These are phyloP conservation scores for Coniophora puteana DNA, from an alignment of 1,284 basidiomycete species.

Conservation along the genomic window DNA sequence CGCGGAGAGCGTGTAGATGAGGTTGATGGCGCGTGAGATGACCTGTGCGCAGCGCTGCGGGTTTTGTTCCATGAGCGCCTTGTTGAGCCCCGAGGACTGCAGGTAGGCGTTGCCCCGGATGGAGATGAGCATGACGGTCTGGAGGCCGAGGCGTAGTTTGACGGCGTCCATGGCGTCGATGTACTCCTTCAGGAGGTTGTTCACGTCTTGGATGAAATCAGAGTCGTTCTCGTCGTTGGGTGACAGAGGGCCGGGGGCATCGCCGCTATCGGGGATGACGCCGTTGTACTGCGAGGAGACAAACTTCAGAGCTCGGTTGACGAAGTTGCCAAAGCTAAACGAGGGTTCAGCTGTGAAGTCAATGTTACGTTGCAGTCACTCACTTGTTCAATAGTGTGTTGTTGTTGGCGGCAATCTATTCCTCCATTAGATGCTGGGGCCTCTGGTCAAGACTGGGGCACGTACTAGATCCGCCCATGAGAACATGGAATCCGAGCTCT, in stretches of 20 bases:
- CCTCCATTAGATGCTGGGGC: neutral
- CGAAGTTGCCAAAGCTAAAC: constrained; percentile 91
- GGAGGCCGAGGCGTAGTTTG: constrained; percentile 85
- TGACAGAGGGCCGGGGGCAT: constrained; percentile 63
- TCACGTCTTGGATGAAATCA: constrained; percentile 82
- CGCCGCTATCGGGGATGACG: constrained; percentile 75
- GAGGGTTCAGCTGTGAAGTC: constrained; percentile 11
- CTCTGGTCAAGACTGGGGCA: constrained; percentile 10
- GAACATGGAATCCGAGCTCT: constrained; percentile 94
- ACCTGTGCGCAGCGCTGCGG: constrained; percentile 89
- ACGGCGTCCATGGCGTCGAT: constrained; percentile 88
- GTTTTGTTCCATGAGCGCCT: constrained; percentile 79
- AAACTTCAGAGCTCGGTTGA: constrained; percentile 94
- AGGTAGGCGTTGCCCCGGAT: constrained; percentile 94
- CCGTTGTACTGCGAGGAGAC: constrained; percentile 84
- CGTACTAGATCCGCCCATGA: constrained; percentile 94
- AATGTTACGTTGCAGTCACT: constrained; percentile 12
- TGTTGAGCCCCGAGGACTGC: constrained; percentile 89
- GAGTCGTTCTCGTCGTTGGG: constrained; percentile 68
- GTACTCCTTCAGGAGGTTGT: constrained; percentile 79
- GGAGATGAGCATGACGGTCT: constrained; percentile 88
- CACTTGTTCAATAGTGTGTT: constrained; percentile 93
- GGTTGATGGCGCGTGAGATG: constrained; percentile 85
- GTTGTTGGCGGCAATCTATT: constrained; percentile 90
- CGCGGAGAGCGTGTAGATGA: constrained; percentile 89